Conservation (phyloP, 2,329 filamentous ascomycete species). For the Exophiala viscosa region DNA sequence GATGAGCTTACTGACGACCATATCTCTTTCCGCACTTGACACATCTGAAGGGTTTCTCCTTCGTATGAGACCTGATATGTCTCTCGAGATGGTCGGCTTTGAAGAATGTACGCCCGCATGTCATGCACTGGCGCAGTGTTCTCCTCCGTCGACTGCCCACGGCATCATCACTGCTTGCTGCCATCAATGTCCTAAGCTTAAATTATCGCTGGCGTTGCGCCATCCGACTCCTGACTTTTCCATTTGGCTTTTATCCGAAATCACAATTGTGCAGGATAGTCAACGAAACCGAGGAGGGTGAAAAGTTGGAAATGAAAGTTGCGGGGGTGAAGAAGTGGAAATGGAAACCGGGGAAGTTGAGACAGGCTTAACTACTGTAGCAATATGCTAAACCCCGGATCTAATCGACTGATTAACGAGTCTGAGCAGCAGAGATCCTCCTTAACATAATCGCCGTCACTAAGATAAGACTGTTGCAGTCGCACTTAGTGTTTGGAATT, state of each 20-base stretch:
- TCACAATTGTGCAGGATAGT: neutral
- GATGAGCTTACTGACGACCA: slow-evolving; percentile 20
- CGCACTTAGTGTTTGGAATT: too few species aligned
- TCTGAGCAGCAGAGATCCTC: neutral
- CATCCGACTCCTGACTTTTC: neutral
- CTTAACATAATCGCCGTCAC: neutral
- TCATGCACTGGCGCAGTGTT: slow-evolving; percentile 19
- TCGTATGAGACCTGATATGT: slow-evolving; percentile 34
- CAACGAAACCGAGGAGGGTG: neutral
- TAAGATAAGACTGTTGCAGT: too few species aligned
- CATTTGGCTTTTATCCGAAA: neutral
- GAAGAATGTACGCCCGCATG: slow-evolving; percentile 29
- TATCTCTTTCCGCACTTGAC: slow-evolving; percentile 22
- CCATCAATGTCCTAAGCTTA: slow-evolving; percentile 7
- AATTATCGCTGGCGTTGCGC: neutral
- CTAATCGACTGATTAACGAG: too few species aligned
- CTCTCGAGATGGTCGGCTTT: slow-evolving; percentile 35
- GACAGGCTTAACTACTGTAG: neutral
- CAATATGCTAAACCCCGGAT: neutral
- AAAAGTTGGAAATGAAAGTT: neutral
- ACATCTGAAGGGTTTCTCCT: slow-evolving; percentile 33
- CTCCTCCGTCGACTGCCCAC: slow-evolving; percentile 11
- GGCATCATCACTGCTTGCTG: slow-evolving; percentile 6
- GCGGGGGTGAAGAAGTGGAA: neutral
- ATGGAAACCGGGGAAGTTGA: neutral